Evolutionary conservation across 2,329 filamentous ascomycete species (phyloP), one percentile per base, ranked within the genome.

Genomic region (Waltergamsia citrina): DNA sequence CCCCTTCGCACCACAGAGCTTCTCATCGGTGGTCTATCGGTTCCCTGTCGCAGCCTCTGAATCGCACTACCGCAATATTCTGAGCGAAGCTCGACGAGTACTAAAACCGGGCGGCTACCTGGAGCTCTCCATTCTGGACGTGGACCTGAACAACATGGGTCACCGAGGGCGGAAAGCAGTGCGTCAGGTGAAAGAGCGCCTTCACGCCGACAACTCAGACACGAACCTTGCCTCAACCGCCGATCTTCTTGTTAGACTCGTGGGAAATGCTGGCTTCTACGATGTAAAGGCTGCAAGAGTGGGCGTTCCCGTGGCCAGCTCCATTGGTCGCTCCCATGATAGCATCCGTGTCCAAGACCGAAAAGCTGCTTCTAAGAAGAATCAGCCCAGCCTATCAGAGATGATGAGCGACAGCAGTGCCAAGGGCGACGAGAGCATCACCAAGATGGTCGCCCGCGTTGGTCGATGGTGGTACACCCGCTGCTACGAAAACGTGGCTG

Each of bases 381-480:
- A 74, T 26, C 64, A 72, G 34, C 62, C 69, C 15, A 74, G 66
- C 41, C 62, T 87, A 2, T 76, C 78, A 2, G 82, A 87, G 48
- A 76, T 86, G 60, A 81, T 86, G 57, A 77, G 70, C 20, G 79
- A 85, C 43, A 69, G 78, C 23, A 72, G 74, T n/a, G 67, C 75
- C 1, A 65, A 72, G 11, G 81, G 82, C 16, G 86, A 94, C 44
- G 85, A 87, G 50, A 81, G 78, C 43, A 94, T 96, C 50, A 85
- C 86, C 11, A 88, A 85, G 50, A 94, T 94, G 69, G 87, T 96
- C 16, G 82, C 87, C 12, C 81, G 79, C 41, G 90, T 96, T 9
- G 90, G 87, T 3, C 74, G 92, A 28, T 96, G 90, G 86, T 98
- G 92, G 92, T 96, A 94, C 58, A 84, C 78, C 8, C 77, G 83